phyloP scores from a whole-genome alignment of 1,284 basidiomycete genomes.

The Ceraceosorus bombacis region DNA sequence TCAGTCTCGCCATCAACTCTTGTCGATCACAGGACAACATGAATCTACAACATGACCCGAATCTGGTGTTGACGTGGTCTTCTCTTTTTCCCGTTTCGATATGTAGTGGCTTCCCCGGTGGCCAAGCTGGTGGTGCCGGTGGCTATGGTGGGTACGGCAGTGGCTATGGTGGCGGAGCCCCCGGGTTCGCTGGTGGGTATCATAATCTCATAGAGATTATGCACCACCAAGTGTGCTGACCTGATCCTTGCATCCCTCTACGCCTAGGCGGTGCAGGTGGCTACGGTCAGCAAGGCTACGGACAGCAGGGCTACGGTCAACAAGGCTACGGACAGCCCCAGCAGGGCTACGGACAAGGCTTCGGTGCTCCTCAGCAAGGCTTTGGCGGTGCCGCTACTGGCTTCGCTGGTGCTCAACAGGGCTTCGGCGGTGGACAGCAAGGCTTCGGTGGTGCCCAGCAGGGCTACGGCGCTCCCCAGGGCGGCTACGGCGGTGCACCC shows the following conservation, averaged over 20 bases:
- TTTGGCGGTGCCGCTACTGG: not conserved
- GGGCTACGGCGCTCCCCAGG: slow-evolving; percentile 27
- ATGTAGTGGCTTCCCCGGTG: slow-evolving; percentile 33
- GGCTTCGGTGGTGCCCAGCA: slow-evolving; percentile 32
- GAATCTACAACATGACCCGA: not conserved
- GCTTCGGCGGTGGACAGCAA: slow-evolving; percentile 27
- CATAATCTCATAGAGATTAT: no score
- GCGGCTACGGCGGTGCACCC: slow-evolving; percentile 20
- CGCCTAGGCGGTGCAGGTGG: slow-evolving; percentile 2
- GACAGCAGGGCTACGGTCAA: slow-evolving; percentile 21
- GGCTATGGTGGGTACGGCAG: slow-evolving; percentile 33
- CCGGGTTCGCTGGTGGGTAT: slow-evolving; percentile 1
- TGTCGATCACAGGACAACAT: not conserved
- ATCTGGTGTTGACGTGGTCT: not conserved
- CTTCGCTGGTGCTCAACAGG: slow-evolving; percentile 13
- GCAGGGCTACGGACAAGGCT: not conserved
- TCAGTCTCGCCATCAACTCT: not conserved
- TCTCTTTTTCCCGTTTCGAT: not conserved
- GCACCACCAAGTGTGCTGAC: no score
- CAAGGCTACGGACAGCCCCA: slow-evolving; percentile 2
- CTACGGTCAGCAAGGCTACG: slow-evolving; percentile 22
- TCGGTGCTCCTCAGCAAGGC: no score
- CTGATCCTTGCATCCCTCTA: no score
- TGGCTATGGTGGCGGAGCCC: slow-evolving; percentile 9
- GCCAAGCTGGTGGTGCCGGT: slow-evolving; percentile 37